These are phyloP conservation scores for Penstemon davidsonii DNA, from an alignment of 257 asterid genomes.

Conservation along the genomic window DNA sequence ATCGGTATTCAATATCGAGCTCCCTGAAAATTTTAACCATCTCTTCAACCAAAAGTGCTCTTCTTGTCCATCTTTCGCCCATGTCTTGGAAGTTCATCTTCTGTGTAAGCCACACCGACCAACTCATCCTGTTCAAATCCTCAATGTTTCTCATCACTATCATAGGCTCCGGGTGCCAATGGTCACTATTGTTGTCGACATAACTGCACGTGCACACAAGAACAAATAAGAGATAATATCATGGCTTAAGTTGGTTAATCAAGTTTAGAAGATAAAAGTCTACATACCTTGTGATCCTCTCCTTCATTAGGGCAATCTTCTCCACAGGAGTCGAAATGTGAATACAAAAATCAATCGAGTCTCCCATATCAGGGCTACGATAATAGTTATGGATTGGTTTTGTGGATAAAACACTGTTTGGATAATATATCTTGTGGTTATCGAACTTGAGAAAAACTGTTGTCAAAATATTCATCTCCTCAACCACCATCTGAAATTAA, in stretches of 20 bases:
- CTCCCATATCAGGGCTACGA: slow-evolving; percentile 97
- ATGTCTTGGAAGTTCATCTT: slow-evolving; percentile 83
- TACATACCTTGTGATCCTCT: slow-evolving; percentile 68
- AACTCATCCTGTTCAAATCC: slow-evolving; percentile 82
- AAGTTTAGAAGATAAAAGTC: background rate
- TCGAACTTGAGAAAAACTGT: slow-evolving; percentile 77
- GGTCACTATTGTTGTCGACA: slow-evolving; percentile 61
- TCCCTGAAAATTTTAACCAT: slow-evolving; percentile 70
- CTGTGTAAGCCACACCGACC: slow-evolving; percentile 77
- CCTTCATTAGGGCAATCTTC: slow-evolving; percentile 69
- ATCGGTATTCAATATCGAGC: slow-evolving; percentile 76
- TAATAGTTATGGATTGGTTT: slow-evolving; percentile 76
- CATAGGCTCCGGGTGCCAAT: slow-evolving; percentile 76
- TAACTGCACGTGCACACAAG: slow-evolving; percentile 42
- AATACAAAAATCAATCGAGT: slow-evolving; percentile 69
- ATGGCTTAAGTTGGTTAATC: too few relatives aligned
- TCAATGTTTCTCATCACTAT: slow-evolving; percentile 83
- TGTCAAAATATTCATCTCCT: slow-evolving; percentile 87
- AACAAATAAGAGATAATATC: background rate
- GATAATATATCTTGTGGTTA: slow-evolving; percentile 74
- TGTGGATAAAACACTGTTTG: slow-evolving; percentile 69
- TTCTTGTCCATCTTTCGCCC: slow-evolving; percentile 83
- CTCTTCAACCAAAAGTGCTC: slow-evolving; percentile 76
- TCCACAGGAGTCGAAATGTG: slow-evolving; percentile 77
- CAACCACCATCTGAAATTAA: slow-evolving; percentile 80